Evolutionary conservation across 345 rosid species (phyloP), one percentile per base, ranked within the genome.

Genomic region (Hypericum perforatum): DNA sequence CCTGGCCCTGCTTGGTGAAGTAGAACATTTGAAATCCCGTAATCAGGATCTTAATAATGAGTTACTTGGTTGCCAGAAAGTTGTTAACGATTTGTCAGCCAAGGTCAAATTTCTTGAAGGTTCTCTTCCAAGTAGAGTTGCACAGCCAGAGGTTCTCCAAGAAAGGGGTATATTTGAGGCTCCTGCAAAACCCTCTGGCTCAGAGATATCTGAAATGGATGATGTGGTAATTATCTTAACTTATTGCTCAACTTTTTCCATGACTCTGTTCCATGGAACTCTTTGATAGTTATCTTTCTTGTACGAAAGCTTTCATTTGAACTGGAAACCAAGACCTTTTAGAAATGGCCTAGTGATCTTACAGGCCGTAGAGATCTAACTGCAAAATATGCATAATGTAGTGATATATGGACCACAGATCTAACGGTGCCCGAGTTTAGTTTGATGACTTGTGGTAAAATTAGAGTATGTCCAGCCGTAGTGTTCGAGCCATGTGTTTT

Each of bases 191-290:
- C 72, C 86, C 46, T 64, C 75, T 59, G 80, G 80, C 45, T 85
- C 95, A 49, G 95, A 84, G 74, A 87, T 82, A 78, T 79, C 92
- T 13, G 95, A 91, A 77, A 74, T 81, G 41, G 96, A 91, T 65
- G 96, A 85, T 64, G 67, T 16, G 80, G 98, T 91, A 64, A 61
- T 22, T 46, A 13, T 13, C 8, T 5, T 11, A 46, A 7, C 7
- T 46, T 32, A 5, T 45, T n/a, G 13, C n/a, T 6, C 6, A 2
- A 45, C 15, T 16, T 9, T 6, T 6, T 45, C 48, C 6, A 22
- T 22, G 32, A 22, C 1, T 1, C 32, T 1, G 32, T 22, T 22
- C 2, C 32, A 22, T 22, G 32, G 1, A 1, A 22, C 32, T 22
- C 32, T 22, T 22, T 22, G 32, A 22, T 1, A 4, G 32, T 22